Percentiles rank a stretch among this genome's conserved stretches.
phyloP scores from a whole-genome alignment of 2,329 filamentous ascomycete genomes.

The Sporothrix luriei region DNA sequence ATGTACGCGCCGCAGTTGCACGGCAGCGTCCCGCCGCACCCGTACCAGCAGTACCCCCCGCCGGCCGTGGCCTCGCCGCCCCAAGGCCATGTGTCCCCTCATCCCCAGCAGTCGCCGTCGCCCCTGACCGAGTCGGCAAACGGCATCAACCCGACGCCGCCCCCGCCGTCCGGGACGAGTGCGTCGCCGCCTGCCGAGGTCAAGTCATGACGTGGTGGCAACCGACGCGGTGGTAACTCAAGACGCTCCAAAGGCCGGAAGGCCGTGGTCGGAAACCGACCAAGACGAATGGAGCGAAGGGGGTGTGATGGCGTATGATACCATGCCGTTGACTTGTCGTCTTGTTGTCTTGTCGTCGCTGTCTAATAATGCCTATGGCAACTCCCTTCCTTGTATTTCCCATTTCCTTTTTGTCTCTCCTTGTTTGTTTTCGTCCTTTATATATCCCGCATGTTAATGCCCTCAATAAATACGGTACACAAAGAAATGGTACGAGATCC shows the following conservation, averaged over 20 bases:
- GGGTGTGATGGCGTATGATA: neutral
- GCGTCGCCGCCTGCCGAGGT: constrained; percentile 3
- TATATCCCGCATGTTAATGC: neutral
- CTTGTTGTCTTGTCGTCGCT: neutral
- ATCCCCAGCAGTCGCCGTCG: neutral
- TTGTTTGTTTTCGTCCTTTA: neutral
- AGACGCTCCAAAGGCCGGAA: neutral
- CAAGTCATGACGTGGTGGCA: neutral
- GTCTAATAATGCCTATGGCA: too few species aligned
- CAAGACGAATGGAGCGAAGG: neutral
- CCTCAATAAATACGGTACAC: neutral
- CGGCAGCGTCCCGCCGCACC: neutral
- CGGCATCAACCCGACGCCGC: neutral
- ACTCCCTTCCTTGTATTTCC: too few species aligned
- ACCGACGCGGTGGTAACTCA: neutral
- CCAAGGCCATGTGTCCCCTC: neutral
- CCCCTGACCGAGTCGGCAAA: neutral
- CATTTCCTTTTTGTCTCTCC: neutral
- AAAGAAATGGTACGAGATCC: neutral
- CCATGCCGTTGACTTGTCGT: neutral
- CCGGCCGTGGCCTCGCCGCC: neutral
- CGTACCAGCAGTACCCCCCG: neutral
- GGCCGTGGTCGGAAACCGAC: neutral
- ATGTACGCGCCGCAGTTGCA: constrained; percentile 8
- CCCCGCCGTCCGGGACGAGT: neutral